These are phyloP conservation scores for Metschnikowia cerradonensis DNA, from an alignment of 805 yeast species.

Conservation along the genomic window DNA sequence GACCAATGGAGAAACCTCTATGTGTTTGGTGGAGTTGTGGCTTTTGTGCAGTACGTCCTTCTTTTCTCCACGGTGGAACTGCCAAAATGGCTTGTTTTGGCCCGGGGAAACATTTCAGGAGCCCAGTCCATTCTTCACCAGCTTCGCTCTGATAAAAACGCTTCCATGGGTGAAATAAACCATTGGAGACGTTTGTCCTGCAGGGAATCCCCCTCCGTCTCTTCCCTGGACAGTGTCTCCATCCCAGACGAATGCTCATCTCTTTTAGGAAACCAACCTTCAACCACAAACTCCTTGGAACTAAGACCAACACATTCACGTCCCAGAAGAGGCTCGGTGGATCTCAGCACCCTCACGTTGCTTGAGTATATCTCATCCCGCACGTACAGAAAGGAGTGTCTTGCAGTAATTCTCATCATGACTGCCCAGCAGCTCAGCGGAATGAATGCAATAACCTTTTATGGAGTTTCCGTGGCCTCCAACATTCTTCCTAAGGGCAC, in stretches of 20 bases:
- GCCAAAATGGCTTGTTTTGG: conserved; percentile 41
- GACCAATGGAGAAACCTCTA: conserved; percentile 38
- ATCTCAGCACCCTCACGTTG: conserved; percentile 22
- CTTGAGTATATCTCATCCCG: conserved; percentile 19
- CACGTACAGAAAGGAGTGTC: conserved; percentile 22
- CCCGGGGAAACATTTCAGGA: conserved; percentile 22
- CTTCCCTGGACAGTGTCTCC: too few relatives aligned
- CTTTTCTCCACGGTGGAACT: conserved; percentile 37
- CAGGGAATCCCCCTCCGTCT: conserved; percentile 4
- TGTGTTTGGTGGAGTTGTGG: conserved; percentile 23
- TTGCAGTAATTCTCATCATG: conserved; percentile 35
- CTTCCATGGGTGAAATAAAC: conserved; percentile 31
- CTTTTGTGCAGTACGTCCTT: conserved; percentile 25
- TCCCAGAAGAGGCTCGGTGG: conserved; percentile 20
- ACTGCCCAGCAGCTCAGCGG: conserved; percentile 35
- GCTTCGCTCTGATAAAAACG: conserved; percentile 28
- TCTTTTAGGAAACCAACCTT: neutral
- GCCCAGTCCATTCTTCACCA: conserved; percentile 28
- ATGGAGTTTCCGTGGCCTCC: conserved; percentile 21
- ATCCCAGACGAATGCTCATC: conserved; percentile 3
- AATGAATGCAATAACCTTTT: conserved; percentile 25
- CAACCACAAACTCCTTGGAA: neutral
- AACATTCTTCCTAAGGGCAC: conserved; percentile 12
- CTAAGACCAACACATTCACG: neutral
- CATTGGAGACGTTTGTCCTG: conserved; percentile 33